Conservation (phyloP, 305 asterid species). For the Fraxinus greggii region DNA sequence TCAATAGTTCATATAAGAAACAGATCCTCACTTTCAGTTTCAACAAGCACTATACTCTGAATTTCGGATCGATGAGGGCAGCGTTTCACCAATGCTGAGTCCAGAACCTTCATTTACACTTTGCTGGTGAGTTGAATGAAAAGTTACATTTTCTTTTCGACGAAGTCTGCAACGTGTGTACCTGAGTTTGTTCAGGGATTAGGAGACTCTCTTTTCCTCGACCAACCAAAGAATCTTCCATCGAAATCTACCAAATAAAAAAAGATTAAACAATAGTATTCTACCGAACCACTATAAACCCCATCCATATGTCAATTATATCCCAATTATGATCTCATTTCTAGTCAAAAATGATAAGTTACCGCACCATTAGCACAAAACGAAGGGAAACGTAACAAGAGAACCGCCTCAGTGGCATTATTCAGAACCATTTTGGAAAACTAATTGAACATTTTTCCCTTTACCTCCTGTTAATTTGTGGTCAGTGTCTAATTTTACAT, state of each 20-base stretch:
- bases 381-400: background rate
- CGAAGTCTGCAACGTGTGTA: slow-evolving; percentile 22
- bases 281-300: background rate
- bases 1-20: background rate
- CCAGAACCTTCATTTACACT: slow-evolving; percentile 61
- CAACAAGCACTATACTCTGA: slow-evolving; percentile 73
- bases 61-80: slow-evolving; percentile 88
- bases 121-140: slow-evolving; percentile 22
- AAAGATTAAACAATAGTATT: background rate
- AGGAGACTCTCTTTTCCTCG: slow-evolving; percentile 83
- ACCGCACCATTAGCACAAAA: background rate
- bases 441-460: background rate
- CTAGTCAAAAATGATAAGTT: background rate
- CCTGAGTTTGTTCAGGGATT: slow-evolving; percentile 75
- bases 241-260: slow-evolving; percentile 46
- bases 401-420: background rate
- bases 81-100: slow-evolving; percentile 55
- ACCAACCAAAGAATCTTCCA: slow-evolving; percentile 57
- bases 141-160: slow-evolving; percentile 1
- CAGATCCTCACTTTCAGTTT: slow-evolving; percentile 52
- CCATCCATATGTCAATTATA: background rate
- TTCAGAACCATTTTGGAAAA: background rate
- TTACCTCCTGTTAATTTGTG: background rate
- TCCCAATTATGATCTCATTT: background rate
- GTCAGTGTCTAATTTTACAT: background rate